phyloP scores from a whole-genome alignment of 2,329 filamentous ascomycete genomes.

The Daldinia eschscholtzii region DNA sequence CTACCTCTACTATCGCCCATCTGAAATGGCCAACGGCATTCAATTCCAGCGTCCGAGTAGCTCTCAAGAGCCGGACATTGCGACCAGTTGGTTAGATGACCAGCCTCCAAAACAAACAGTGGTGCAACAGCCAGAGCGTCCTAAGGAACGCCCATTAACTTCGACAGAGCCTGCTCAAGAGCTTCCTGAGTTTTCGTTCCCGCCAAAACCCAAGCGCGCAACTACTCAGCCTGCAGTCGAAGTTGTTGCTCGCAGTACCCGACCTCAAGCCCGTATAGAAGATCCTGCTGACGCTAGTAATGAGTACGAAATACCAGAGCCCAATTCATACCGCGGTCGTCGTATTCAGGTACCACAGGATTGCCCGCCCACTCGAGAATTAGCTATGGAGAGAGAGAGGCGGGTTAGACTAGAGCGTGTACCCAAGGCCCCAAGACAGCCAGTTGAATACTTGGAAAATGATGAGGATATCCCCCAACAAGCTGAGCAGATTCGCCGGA shows the following conservation, averaged over 20 bases:
- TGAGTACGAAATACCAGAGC: constrained; percentile 33
- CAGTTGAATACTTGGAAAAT: constrained; percentile 10
- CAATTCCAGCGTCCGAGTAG: constrained; percentile 38
- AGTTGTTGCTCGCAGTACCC: constrained; percentile 39
- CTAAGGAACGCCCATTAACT: constrained; percentile 20
- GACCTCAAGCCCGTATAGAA: constrained; percentile 34
- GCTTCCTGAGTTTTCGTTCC: constrained; percentile 44
- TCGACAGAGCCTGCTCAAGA: constrained; percentile 33
- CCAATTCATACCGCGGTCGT: constrained; percentile 38
- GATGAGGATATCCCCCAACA: constrained; percentile 7
- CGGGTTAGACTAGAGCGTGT: constrained; percentile 40
- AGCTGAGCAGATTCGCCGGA: constrained; percentile 16
- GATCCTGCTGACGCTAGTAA: constrained; percentile 31
- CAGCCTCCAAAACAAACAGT: constrained; percentile 17
- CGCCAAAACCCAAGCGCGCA: constrained; percentile 37
- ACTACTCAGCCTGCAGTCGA: constrained; percentile 45
- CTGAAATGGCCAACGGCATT: constrained; percentile 34
- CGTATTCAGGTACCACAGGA: constrained; percentile 36
- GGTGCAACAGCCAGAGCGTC: constrained; percentile 22
- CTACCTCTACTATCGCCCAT: constrained; percentile 49
- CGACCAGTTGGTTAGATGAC: constrained; percentile 21
- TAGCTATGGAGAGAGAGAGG: constrained; percentile 44
- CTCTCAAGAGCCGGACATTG: constrained; percentile 35
- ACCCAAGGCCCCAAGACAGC: constrained; percentile 30
- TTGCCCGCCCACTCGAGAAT: constrained; percentile 36